Percentiles rank a stretch among this genome's conserved stretches.
Evolutionary conservation across 2,329 filamentous ascomycete species (phyloP).

Genomic region (Stagonosporopsis cucurbitacearum): DNA sequence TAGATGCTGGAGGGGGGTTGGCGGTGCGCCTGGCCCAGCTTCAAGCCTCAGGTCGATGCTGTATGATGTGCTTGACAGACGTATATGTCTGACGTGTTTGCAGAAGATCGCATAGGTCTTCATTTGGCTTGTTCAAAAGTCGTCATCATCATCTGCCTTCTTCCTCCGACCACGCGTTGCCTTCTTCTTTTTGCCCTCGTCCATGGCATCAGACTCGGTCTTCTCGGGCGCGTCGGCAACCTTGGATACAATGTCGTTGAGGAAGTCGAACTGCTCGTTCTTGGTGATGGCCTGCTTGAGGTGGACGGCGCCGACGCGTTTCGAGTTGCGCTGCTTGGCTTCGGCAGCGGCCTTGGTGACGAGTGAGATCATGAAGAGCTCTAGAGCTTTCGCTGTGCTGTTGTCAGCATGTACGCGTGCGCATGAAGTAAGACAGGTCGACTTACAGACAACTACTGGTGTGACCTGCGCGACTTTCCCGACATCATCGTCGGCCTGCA

Average conservation of each 20-base stretch:
- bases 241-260: slow-evolving; percentile 87
- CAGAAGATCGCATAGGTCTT: background rate
- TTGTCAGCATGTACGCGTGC: slow-evolving; percentile 10
- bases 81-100: background rate
- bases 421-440: background rate
- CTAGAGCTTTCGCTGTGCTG: slow-evolving; percentile 79
- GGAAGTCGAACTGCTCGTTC: slow-evolving; percentile 92
- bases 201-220: slow-evolving; percentile 53
- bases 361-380: slow-evolving; percentile 96
- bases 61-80: background rate
- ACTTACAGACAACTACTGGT: slow-evolving; percentile 83
- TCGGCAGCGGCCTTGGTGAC: slow-evolving; percentile 87
- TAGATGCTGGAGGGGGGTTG: background rate
- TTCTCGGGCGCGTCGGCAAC: slow-evolving; percentile 70
- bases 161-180: slow-evolving; percentile 44
- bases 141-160: slow-evolving; percentile 48
- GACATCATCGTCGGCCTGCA: slow-evolving; percentile 98
- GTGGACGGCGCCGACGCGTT: slow-evolving; percentile 88
- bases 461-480: slow-evolving; percentile 98
- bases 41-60: background rate
- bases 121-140: slow-evolving; percentile 32
- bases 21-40: background rate
- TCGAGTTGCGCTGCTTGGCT: slow-evolving; percentile 81
- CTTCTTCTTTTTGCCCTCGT: slow-evolving; percentile 55
- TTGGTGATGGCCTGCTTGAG: slow-evolving; percentile 88